Percentiles rank a stretch among this genome's conserved stretches.
Evolutionary conservation across 2,329 filamentous ascomycete genomes (phyloP).

Genomic region (Alternaria panax): DNA sequence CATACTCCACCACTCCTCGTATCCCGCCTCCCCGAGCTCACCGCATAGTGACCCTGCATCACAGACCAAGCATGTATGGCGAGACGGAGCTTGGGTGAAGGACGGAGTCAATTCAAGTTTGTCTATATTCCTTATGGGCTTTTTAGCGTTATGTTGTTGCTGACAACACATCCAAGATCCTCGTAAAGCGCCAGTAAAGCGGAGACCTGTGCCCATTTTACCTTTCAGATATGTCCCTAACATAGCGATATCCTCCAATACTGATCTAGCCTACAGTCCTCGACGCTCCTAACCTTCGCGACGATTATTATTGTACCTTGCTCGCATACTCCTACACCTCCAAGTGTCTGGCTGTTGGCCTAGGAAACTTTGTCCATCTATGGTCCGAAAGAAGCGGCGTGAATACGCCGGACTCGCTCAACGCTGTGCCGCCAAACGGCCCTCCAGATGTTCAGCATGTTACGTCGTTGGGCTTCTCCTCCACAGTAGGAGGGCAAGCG

Average conservation of each 20-base stretch:
- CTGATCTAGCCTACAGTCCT: slow-evolving; percentile 69
- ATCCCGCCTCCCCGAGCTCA: slow-evolving; percentile 13
- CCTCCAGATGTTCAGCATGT: slow-evolving; percentile 58
- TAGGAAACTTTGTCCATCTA: slow-evolving; percentile 80
- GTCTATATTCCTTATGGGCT: slow-evolving; percentile 24
- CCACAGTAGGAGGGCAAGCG: slow-evolving; percentile 72
- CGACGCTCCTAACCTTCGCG: slow-evolving; percentile 85
- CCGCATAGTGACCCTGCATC: slow-evolving; percentile 4
- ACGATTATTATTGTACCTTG: slow-evolving; percentile 95
- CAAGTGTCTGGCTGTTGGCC: slow-evolving; percentile 81
- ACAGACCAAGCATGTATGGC: slow-evolving; percentile 47
- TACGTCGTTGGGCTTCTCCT: slow-evolving; percentile 91
- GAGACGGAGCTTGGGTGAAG: slow-evolving; percentile 52
- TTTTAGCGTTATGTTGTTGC: not conserved
- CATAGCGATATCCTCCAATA: not conserved
- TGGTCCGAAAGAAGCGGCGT: slow-evolving; percentile 84
- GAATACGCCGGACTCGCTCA: slow-evolving; percentile 62
- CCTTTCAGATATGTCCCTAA: slow-evolving; percentile 73
- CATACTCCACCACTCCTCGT: slow-evolving; percentile 60
- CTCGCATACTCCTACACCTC: slow-evolving; percentile 82
- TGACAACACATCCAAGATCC: slow-evolving; percentile 27
- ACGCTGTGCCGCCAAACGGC: slow-evolving; percentile 57
- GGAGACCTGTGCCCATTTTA: slow-evolving; percentile 66
- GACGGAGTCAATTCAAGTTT: slow-evolving; percentile 43
- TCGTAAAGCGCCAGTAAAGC: slow-evolving; percentile 36